Evolutionary conservation across 495 filamentous ascomycete species (phyloP), one percentile per base, ranked within the genome.

Genomic region (Aspergillus nanangensis): DNA sequence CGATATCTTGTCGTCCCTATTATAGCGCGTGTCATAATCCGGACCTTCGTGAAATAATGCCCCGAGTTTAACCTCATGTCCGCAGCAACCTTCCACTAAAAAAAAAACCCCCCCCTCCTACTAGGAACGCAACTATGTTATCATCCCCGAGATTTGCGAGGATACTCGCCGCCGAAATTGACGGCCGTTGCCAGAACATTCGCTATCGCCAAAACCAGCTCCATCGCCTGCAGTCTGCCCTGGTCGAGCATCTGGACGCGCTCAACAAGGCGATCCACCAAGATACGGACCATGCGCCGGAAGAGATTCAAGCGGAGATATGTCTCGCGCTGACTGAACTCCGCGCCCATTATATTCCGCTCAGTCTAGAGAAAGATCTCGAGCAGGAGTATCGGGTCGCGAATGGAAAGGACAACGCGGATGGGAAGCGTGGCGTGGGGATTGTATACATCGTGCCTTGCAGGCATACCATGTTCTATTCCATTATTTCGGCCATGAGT

Each of bases 381-480:
- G 58, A 74, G 32, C 53, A 57, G 3, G 77, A 81, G 57, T 79
- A 80, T 53, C 49, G 53, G n/a, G 64, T 81, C 46, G 63, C 68
- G 1, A 52, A 65, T 19, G 68, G 70, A 3, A 63, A 71, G 43
- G 57, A 72, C 32, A 63, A 59, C 27, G 18, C 41, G 2, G 43
- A 51, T 22, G 47, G 55, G 3, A 47, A 46, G 44, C 54, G 52
- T 10, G 63, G 64, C 1, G 48, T 54, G 0, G 78, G 77, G 0
- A 65, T 81, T 29, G 75, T 78, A 10, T 74, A 78, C 31, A 75
- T 81, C 34, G 62, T 70, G 5, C 76, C 75, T 0, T 55, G 59
- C 1, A 53, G 48, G 19, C 71, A 79, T 56, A 74, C 74, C 0
- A 47, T 69, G 41, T 73, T 81, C 44, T 79, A 63, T 38, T 75